Evolutionary conservation across 768 basidiomycete species (phyloP).

Genomic region (Leccinum broughii): DNA sequence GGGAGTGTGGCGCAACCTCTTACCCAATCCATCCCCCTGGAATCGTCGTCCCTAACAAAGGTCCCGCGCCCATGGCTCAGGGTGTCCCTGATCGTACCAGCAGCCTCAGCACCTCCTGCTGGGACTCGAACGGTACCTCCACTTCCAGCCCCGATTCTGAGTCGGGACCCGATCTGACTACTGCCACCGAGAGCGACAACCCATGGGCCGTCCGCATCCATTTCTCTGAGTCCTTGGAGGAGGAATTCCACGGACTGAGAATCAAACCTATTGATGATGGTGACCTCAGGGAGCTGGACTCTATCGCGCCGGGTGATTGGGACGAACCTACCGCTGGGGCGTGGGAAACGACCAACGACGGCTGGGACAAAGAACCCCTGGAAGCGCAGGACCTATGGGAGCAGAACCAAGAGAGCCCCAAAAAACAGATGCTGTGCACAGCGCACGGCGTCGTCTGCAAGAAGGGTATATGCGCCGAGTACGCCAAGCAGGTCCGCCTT

Average conservation of each 20-base stretch:
- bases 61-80: neutral
- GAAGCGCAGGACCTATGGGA: slow-evolving; percentile 30
- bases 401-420: slow-evolving; percentile 6
- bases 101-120: slow-evolving; percentile 19
- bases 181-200: slow-evolving; percentile 27
- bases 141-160: slow-evolving; percentile 31
- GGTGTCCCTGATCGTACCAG: slow-evolving; percentile 7
- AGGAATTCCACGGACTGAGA: slow-evolving; percentile 29
- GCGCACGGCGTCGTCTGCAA: slow-evolving; percentile 38
- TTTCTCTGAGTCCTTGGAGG: slow-evolving; percentile 31
- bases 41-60: slow-evolving; percentile 9
- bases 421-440: slow-evolving; percentile 24
- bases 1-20: slow-evolving; percentile 12
- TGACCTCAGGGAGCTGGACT: slow-evolving; percentile 22
- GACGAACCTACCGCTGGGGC: neutral
- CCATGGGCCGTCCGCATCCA: slow-evolving; percentile 21
- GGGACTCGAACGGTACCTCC: slow-evolving; percentile 26
- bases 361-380: slow-evolving; percentile 19
- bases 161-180: slow-evolving; percentile 24
- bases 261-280: slow-evolving; percentile 16
- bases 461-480: slow-evolving; percentile 38
- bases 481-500: slow-evolving; percentile 29
- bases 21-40: slow-evolving; percentile 15
- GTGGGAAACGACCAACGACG: slow-evolving; percentile 4
- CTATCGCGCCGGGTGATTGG: slow-evolving; percentile 29